A percentile compares a stretch with the other conserved stretches of the same genome.
These are phyloP conservation scores for Maudiozyma turicensis DNA, from an alignment of 805 yeast species.

Conservation along the genomic window DNA sequence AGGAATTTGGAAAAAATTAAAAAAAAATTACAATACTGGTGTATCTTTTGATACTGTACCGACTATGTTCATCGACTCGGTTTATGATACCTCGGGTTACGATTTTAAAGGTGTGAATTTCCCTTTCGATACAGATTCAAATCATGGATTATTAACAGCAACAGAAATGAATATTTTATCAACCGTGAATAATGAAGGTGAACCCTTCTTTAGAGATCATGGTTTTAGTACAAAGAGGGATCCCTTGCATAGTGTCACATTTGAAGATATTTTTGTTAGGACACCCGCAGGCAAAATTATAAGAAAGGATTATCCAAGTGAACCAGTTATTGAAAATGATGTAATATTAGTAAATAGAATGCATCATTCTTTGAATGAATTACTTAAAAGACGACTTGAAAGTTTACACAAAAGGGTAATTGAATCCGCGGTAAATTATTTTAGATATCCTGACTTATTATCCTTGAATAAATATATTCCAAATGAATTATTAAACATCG, in stretches of 20 bases:
- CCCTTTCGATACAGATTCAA: slow-evolving; percentile 2
- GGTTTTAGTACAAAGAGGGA: background rate
- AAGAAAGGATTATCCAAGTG: slow-evolving; percentile 26
- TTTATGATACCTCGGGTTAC: slow-evolving; percentile 7
- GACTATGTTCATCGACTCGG: slow-evolving; percentile 11
- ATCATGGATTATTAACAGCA: background rate
- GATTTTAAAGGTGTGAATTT: slow-evolving; percentile 17
- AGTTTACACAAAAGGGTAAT: background rate
- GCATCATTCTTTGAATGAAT: slow-evolving; percentile 13
- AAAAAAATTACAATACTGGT: background rate
- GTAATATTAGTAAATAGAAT: slow-evolving; percentile 20
- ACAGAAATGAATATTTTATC: background rate
- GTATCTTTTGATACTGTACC: slow-evolving; percentile 31
- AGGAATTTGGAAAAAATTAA: background rate
- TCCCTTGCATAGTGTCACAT: background rate
- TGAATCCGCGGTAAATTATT: slow-evolving; percentile 3
- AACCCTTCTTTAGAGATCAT: background rate
- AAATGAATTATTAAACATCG: too few species aligned
- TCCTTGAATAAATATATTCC: slow-evolving; percentile 2
- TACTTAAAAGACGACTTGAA: slow-evolving; percentile 7
- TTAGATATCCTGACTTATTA: slow-evolving; percentile 14
- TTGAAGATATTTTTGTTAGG: slow-evolving; percentile 8
- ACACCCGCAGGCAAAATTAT: slow-evolving; percentile 22
- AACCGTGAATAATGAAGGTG: background rate
- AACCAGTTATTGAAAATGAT: slow-evolving; percentile 21